Evolutionary conservation across 2,329 filamentous ascomycete species (phyloP), one percentile per base, ranked within the genome.

Genomic region (Nothopassalora personata): DNA sequence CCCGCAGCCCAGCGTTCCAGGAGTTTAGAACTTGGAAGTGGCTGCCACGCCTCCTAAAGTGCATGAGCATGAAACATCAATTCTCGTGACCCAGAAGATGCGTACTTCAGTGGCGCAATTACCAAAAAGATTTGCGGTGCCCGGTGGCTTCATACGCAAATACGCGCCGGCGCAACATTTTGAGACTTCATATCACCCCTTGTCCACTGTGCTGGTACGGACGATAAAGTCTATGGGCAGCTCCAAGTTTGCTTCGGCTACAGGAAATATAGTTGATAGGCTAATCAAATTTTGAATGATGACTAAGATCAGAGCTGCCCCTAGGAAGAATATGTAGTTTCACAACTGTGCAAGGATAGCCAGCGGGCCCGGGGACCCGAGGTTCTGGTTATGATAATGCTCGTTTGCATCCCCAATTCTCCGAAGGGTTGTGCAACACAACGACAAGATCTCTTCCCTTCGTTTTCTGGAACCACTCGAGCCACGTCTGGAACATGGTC

Each of bases 51-150:
- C 6, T 48, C 36, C 10, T 13, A 43, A 43, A 43, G 27, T 34
- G 33, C 52, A 54, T 54, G 52, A 19, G 53, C 53, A 48, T 55
- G 53, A 48, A 55, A 55, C 53, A 48, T 15, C 36, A 45, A 46
- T 54, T 54, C 52, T 54, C 52, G 52, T 54, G 34, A 27, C 30
- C 50, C 31, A 53, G 19, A 43, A 8, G 8, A 5, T 36, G 30
- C 19, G 31, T 33, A 43, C 36, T 15, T 43, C 9, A 28, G 46
- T 48, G 7, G 46, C 9, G 18, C 46, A 48, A 30, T 9, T 48
- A 27, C 27, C 10, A 9, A 7, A 23, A 27, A 23, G 19, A 18
- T 2, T 18, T 48, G 46, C 46, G n/a, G 27, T 48, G 27, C 2
- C 36, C 36, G 11, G 36, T 43, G 11, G 36, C 11, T 2, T 43